These are phyloP conservation scores for Prunus mongolica DNA, from an alignment of 306 rosid genomes.

Conservation along the genomic window DNA sequence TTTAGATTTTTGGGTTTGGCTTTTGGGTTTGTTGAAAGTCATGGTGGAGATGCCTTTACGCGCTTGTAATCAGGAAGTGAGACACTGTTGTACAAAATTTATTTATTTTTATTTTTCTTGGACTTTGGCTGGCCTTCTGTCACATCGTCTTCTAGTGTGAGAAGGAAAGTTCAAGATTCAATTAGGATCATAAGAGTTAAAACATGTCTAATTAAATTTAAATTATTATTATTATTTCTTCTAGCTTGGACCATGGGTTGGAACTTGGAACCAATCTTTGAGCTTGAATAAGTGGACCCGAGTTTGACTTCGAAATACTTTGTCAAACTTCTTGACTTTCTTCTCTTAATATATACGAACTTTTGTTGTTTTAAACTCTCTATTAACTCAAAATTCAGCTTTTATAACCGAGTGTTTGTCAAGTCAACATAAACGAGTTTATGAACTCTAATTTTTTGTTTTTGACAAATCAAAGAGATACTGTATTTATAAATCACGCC, in stretches of 20 bases:
- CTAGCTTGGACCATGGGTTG: neutral
- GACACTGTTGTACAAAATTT: neutral
- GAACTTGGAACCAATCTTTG: neutral
- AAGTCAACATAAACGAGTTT: too few species aligned
- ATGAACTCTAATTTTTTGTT: too few species aligned
- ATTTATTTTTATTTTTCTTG: too few species aligned
- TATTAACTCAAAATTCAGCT: too few species aligned
- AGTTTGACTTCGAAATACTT: neutral
- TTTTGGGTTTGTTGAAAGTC: neutral
- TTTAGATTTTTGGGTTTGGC: neutral
- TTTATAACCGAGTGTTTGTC: too few species aligned
- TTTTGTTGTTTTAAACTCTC: too few species aligned
- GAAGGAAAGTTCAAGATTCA: neutral
- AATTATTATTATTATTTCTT: neutral
- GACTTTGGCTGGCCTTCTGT: neutral
- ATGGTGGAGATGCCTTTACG: conserved; percentile 4
- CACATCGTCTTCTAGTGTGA: neutral
- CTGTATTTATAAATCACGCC: too few species aligned
- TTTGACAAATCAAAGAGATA: too few species aligned
- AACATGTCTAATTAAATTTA: neutral
- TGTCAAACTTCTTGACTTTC: neutral
- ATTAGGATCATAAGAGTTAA: neutral
- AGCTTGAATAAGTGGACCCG: neutral
- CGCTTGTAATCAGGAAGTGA: conserved; percentile 2
- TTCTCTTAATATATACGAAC: too few species aligned